Base-by-base conservation (phyloP, 306 rosid genomes). In the apple (Malus domestica) region DNA sequence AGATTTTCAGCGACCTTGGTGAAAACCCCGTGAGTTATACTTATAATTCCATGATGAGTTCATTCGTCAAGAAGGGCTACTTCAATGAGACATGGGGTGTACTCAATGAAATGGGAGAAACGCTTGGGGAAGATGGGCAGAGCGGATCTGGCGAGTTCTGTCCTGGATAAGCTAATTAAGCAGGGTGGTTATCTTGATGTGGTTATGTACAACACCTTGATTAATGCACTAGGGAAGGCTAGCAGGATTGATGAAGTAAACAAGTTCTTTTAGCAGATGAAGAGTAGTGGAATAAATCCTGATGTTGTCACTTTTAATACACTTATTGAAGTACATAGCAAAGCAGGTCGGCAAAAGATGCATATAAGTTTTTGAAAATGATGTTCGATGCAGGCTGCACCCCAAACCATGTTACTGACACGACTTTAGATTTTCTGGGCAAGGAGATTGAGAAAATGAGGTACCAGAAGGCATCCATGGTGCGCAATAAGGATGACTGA, bases 161-260 rank as follows among this genome's bases (percentile, higher is more conserved):
- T 94, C 76, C 89, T 92, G 78, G 96, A 90, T 73, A 87, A 88
- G 70, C 92, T 92, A 45, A 76, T 87, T 83, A 83, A 89, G 84
- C 88, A 83, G 68, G 98, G 98, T 38, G 98, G 98, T 64, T 92
- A 85, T 83, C 98, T 94, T 71, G 97, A 94, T 68, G 74, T 92
- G 38, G 91, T 94, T 71, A 92, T 94, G 97, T 94, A 94, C 74
- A 94, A 94, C 82, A 92, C 98, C 52, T 84, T 94, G 64, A 89
- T 94, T 25, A 90, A 90, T 85, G 96, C 90, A 9, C 82, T 94
- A 27, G 98, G 97, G 75, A 94, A 94, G 84, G 98, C 93, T 19
- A 89, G 89, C 49, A 88, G 92, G 60, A 85, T 92, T 5, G 87
- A 89, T 27, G 96, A 94, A 73, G 96, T 84, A 57, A 88, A 84